Evolutionary conservation across 352 stramenopile species (phyloP), one percentile per base, ranked within the genome.

Genomic region (Phytophthora cactorum): DNA sequence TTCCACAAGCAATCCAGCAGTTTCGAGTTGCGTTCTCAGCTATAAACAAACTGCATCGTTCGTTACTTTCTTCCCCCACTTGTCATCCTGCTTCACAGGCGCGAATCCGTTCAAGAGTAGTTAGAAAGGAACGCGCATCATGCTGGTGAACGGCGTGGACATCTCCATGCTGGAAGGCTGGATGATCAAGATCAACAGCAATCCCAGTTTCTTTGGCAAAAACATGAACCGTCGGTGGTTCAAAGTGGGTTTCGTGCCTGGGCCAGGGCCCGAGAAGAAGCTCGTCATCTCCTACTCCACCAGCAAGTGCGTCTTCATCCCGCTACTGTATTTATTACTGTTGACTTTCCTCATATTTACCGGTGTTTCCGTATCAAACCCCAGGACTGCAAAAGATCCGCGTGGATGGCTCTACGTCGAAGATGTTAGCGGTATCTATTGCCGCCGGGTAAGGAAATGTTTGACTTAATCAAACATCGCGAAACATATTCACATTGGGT

Each of bases 151-250:
- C 34, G 87, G 87, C 38, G 84, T 95, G 17, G 84, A 95, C 60
- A 93, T 95, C 75, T 89, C 83, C 55, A 81, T 83, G 70, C 76
- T 93, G 29, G 87, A 95, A 65, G 87, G 87, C 31, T 95, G 85
- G 84, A 90, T 95, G 84, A 59, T 90, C 68, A 95, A 95, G 67
- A 91, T 93, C 81, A 92, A 95, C 63, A 93, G 72, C 78, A 93
- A 93, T 31, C 84, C 82, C 50, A 89, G 79, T 28, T 75, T 93
- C 68, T 95, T 95, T 34, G 84, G 85, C 59, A 91, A 91, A 66
- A 86, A 74, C 63, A 85, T 70, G 65, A 92, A 83, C 52, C 83
- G 86, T 3, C 71, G 87, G 5, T 95, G 87, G 87, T 95, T 95
- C 77, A 80, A 82, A 52, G 83, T 95, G 39, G 79, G 72, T 44